These are phyloP conservation scores for Quercus berberidifolia DNA, from an alignment of 306 rosid species.

Conservation along the genomic window DNA sequence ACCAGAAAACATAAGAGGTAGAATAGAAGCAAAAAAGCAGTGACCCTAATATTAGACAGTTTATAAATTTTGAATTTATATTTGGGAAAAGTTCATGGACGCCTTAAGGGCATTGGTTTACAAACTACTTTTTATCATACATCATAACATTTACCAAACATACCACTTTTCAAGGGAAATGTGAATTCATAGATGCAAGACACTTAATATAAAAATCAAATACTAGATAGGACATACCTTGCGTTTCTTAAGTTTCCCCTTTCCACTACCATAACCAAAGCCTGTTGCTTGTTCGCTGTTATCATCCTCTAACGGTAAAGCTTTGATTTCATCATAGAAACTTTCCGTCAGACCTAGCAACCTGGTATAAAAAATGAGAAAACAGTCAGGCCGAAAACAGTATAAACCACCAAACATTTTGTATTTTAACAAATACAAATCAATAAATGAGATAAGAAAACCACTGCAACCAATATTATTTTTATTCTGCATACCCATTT, in stretches of 20 bases:
- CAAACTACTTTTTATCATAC: background rate
- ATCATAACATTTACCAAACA: slow-evolving; percentile 1
- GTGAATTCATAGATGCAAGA: background rate
- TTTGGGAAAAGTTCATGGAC: background rate
- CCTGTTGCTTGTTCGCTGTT: slow-evolving; percentile 32
- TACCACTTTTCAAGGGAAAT: slow-evolving; percentile 8
- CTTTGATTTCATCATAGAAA: slow-evolving; percentile 76
- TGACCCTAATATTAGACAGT: background rate
- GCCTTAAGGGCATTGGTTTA: background rate
- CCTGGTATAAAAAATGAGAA: slow-evolving; percentile 39
- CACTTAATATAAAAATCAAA: slow-evolving; percentile 1
- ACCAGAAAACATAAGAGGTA: background rate
- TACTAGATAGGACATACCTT: slow-evolving; percentile 45
- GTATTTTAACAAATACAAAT: background rate
- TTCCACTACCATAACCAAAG: slow-evolving; percentile 38
- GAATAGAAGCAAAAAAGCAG: background rate
- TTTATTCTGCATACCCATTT: slow-evolving; percentile 59
- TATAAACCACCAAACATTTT: background rate
- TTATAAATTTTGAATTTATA: background rate
- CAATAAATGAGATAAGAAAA: background rate
- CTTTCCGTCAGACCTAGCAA: slow-evolving; percentile 75
- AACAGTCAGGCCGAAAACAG: background rate
- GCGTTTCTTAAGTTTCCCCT: slow-evolving; percentile 49
- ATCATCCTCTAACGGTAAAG: slow-evolving; percentile 59
- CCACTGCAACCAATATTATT: background rate